These are phyloP conservation scores for Russula sp. DNA, from an alignment of 768 basidiomycete genomes.

Conservation along the genomic window DNA sequence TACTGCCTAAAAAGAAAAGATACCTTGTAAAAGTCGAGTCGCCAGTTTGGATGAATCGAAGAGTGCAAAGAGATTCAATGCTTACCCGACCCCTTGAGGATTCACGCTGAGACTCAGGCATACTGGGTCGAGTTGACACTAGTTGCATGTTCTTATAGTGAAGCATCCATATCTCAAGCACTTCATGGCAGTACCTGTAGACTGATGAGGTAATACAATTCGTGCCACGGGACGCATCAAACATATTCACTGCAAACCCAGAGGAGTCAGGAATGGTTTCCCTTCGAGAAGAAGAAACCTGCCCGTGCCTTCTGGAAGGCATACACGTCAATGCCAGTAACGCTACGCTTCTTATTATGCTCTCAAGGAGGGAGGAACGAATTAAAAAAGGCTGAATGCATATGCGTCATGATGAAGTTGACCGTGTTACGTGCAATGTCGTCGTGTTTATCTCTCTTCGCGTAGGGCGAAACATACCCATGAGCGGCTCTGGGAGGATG, in stretches of 20 bases:
- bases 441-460: background rate
- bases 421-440: background rate
- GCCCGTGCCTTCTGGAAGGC: background rate
- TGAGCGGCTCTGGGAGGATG: background rate
- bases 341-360: background rate
- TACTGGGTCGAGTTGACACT: background rate
- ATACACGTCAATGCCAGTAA: conserved; percentile 1
- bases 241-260: background rate
- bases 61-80: background rate
- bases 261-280: background rate
- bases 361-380: background rate
- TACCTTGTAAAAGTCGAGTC: conserved; percentile 63
- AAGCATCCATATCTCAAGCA: background rate
- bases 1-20: background rate
- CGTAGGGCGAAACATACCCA: background rate
- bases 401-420: background rate
- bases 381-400: background rate
- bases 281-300: background rate
- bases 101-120: background rate
- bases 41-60: background rate
- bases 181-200: background rate
- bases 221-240: background rate
- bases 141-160: background rate
- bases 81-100: background rate
- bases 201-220: background rate